These are phyloP conservation scores for Salix suchowensis DNA, from an alignment of 345 rosid species.

Conservation along the genomic window DNA sequence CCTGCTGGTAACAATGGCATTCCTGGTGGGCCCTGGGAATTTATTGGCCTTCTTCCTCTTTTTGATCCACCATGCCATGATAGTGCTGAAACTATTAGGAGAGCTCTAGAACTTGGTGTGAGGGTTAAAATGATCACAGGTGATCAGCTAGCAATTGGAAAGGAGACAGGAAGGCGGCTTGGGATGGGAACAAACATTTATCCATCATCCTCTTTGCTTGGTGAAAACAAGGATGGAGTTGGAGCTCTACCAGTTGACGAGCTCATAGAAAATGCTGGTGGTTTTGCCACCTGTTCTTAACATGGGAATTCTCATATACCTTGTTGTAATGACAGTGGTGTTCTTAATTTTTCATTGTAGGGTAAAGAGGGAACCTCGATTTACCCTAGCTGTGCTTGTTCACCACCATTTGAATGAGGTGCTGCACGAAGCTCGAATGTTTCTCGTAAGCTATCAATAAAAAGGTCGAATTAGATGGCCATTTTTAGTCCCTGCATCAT, in stretches of 20 bases:
- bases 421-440: too few relatives aligned
- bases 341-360: not conserved
- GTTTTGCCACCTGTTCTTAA: constrained; percentile 12
- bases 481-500: too few relatives aligned
- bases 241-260: constrained; percentile 58
- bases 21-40: constrained; percentile 81
- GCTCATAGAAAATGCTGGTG: constrained; percentile 80
- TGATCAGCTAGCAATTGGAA: constrained; percentile 89
- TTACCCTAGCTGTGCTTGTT: too few relatives aligned
- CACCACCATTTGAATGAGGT: too few relatives aligned
- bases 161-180: constrained; percentile 93
- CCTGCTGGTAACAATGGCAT: constrained; percentile 72
- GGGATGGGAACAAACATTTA: constrained; percentile 99
- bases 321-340: constrained; percentile 57
- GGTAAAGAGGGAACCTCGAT: not conserved
- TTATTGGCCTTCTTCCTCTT: constrained; percentile 71
- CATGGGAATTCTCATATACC: not conserved
- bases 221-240: constrained; percentile 48
- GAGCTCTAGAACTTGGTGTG: constrained; percentile 71
- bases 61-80: constrained; percentile 83
- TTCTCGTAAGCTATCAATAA: too few relatives aligned
- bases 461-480: too few relatives aligned
- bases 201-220: constrained; percentile 82
- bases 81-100: constrained; percentile 66
- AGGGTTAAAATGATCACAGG: constrained; percentile 82